Percentiles rank a stretch among this genome's conserved stretches.
Evolutionary conservation across 1,284 basidiomycete genomes (phyloP).

Genomic region (Leccinum colubrinum): DNA sequence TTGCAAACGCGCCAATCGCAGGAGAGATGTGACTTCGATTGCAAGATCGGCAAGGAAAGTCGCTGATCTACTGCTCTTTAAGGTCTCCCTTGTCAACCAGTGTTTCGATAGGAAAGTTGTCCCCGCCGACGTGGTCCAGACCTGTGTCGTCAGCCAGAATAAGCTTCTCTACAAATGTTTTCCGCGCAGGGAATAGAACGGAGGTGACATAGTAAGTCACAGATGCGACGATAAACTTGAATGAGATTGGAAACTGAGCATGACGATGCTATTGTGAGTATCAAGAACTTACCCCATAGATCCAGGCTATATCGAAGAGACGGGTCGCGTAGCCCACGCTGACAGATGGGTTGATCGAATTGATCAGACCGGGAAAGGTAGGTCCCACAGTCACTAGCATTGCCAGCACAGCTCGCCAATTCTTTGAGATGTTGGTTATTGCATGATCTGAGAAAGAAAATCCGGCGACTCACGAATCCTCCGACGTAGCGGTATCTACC

Average conservation of each 20-base stretch:
- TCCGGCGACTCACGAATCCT: constrained; percentile 49
- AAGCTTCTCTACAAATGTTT: constrained; percentile 53
- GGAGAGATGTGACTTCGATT: not conserved
- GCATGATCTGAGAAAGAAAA: constrained; percentile 10
- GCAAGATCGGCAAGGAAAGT: constrained; percentile 13
- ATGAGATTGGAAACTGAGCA: constrained; percentile 28
- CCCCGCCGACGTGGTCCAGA: not conserved
- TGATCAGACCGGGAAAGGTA: constrained; percentile 66
- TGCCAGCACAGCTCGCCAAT: constrained; percentile 69
- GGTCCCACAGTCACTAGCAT: constrained; percentile 62
- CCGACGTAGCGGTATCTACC: constrained; percentile 63
- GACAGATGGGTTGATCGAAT: constrained; percentile 60
- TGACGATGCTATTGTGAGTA: not conserved
- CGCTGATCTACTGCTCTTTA: constrained; percentile 10
- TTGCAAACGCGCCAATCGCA: constrained; percentile 2
- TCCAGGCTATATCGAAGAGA: constrained; percentile 67
- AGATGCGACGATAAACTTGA: constrained; percentile 41
- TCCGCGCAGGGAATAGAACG: constrained; percentile 51
- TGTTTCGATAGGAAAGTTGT: constrained; percentile 3
- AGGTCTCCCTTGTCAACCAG: not conserved
- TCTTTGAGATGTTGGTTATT: constrained; percentile 39
- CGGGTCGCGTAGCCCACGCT: constrained; percentile 49
- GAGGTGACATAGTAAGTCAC: constrained; percentile 53
- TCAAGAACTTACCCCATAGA: constrained; percentile 58
- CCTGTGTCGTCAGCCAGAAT: constrained; percentile 28